phyloP scores from a whole-genome alignment of 148 eudicot species.

The Silene uniflora region DNA sequence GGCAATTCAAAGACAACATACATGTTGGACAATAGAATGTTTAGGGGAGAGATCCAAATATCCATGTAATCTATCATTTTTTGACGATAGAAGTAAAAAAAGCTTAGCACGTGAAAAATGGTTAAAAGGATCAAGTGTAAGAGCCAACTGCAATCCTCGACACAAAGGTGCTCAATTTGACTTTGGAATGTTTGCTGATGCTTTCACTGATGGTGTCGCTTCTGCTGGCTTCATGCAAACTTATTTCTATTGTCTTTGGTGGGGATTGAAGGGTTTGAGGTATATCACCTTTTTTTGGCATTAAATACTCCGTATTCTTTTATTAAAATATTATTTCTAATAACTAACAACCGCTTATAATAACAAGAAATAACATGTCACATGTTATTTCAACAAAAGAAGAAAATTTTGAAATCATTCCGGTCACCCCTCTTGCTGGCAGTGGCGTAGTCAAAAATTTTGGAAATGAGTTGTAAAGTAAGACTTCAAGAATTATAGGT shows the following conservation, averaged over 20 bases:
- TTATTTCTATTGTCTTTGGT: slow-evolving; percentile 90
- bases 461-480: no score
- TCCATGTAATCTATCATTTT: slow-evolving; percentile 40
- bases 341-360: no score
- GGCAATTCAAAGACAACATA: slow-evolving; percentile 63
- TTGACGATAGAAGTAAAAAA: slow-evolving; percentile 25
- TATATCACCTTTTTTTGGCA: slow-evolving; percentile 10
- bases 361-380: no score
- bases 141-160: slow-evolving; percentile 45
- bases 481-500: no score
- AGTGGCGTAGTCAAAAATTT: no score
- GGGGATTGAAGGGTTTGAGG: slow-evolving; percentile 77
- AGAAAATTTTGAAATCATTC: no score
- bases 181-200: slow-evolving; percentile 68
- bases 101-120: slow-evolving; percentile 37
- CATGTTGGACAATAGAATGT: slow-evolving; percentile 69
- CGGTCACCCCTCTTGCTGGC: no score
- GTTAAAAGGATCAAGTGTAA: slow-evolving; percentile 41
- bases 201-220: slow-evolving; percentile 53
- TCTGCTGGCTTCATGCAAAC: slow-evolving; percentile 45
- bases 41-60: slow-evolving; percentile 30
- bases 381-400: no score
- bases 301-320: no score
- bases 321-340: no score
- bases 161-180: slow-evolving; percentile 28